These are phyloP conservation scores for Cokeromyces recurvatus DNA, from an alignment of 371 early-diverging fungal genomes.

Conservation along the genomic window DNA sequence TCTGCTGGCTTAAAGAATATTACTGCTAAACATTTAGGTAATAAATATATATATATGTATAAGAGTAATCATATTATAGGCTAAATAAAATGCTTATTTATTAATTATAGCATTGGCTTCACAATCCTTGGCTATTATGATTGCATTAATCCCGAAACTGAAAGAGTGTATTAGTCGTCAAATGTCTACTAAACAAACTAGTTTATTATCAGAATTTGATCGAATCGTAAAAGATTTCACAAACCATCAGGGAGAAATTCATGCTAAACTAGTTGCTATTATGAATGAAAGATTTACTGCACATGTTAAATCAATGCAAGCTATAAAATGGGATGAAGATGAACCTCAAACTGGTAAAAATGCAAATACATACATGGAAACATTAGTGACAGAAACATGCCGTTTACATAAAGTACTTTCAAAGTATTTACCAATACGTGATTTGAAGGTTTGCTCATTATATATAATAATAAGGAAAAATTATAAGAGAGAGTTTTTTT, in stretches of 20 bases:
- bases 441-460: conserved; percentile 52
- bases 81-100: neutral
- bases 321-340: conserved; percentile 71
- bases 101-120: conserved; percentile 72
- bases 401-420: conserved; percentile 87
- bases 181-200: conserved; percentile 69
- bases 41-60: too few relatives aligned
- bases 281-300: conserved; percentile 87
- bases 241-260: conserved; percentile 87
- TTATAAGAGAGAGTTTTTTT: too few relatives aligned
- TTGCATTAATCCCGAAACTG: conserved; percentile 79
- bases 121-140: conserved; percentile 82
- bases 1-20: conserved; percentile 95
- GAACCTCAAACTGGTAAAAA: conserved; percentile 37
- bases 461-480: neutral
- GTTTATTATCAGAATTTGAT: conserved; percentile 84
- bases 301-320: conserved; percentile 63
- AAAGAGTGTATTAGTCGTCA: conserved; percentile 65
- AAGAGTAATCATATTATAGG: too few relatives aligned
- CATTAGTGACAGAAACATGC: conserved; percentile 84
- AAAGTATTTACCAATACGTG: conserved; percentile 69
- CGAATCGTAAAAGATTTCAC: conserved; percentile 71
- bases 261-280: conserved; percentile 81
- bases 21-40: conserved; percentile 89
- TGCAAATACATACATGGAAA: conserved; percentile 68